Evolutionary conservation across 2,329 filamentous ascomycete species (phyloP).

Genomic region (Monilinia fructigena): DNA sequence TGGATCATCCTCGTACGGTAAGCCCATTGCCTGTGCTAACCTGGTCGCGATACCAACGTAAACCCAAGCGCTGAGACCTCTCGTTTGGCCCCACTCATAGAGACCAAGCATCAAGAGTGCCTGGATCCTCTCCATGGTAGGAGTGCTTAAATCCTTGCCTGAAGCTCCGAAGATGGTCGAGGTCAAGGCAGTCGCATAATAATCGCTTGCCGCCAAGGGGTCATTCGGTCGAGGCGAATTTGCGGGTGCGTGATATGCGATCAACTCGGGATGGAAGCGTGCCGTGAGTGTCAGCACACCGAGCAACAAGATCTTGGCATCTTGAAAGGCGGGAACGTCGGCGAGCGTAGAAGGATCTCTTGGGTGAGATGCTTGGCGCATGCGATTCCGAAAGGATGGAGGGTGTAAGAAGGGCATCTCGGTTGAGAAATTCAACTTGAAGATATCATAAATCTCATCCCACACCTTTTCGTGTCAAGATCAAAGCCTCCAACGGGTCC

Average conservation of each 20-base stretch:
- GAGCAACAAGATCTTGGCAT: conserved; percentile 59
- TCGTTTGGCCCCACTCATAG: conserved; percentile 68
- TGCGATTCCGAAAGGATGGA: conserved; percentile 57
- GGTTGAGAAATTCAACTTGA: conserved; percentile 68
- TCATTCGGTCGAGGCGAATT: conserved; percentile 41
- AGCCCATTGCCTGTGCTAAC: conserved; percentile 60
- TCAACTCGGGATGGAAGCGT: conserved; percentile 63
- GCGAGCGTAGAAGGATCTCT: conserved; percentile 32
- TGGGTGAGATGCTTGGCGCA: conserved; percentile 46
- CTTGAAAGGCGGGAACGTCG: conserved; percentile 36
- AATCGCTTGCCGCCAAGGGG: conserved; percentile 59
- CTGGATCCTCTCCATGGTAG: conserved; percentile 63
- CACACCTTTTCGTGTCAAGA: conserved; percentile 64
- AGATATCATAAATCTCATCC: conserved; percentile 68
- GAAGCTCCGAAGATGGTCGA: conserved; percentile 49
- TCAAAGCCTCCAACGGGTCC: conserved; percentile 60
- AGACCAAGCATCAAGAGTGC: conserved; percentile 68
- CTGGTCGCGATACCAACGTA: conserved; percentile 59
- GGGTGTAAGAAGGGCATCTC: conserved; percentile 72
- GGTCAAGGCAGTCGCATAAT: conserved; percentile 60
- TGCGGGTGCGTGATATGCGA: conserved; percentile 45
- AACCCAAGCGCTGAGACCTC: conserved; percentile 63
- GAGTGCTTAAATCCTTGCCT: conserved; percentile 49
- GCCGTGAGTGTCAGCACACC: conserved; percentile 68
- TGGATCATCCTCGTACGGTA: conserved; percentile 55